These are phyloP conservation scores for Paramecium tetraurelia DNA, from an alignment of 73 alveolate species.

Conservation along the genomic window DNA sequence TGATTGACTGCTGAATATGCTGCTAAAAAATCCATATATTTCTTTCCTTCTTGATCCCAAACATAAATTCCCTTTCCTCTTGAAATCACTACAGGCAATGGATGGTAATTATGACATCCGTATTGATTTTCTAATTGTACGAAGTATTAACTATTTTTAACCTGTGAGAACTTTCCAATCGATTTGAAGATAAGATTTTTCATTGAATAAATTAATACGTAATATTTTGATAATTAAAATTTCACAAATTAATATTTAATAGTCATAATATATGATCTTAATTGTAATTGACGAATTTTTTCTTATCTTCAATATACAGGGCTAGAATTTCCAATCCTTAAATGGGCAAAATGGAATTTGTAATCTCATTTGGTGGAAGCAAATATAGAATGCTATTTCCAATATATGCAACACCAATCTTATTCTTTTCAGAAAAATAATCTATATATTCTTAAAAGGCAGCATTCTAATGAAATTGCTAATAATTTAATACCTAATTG, in stretches of 20 bases:
- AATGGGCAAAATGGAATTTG: neutral
- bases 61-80: conserved; percentile 73
- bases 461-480: neutral
- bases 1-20: conserved; percentile 94
- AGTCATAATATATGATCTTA: neutral
- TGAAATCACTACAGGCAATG: conserved; percentile 86
- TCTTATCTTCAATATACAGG: neutral
- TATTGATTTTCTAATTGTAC: conserved; percentile 66
- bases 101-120: conserved; percentile 89
- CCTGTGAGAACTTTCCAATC: neutral
- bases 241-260: neutral
- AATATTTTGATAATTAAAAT: neutral
- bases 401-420: conserved; percentile 20
- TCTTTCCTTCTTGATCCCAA: conserved; percentile 85
- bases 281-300: neutral
- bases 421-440: neutral
- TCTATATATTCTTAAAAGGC: conserved; percentile 34
- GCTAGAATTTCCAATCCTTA: neutral
- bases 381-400: neutral
- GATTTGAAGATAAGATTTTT: neutral
- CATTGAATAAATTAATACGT: neutral
- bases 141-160: conserved; percentile 46
- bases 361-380: neutral
- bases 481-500: neutral
- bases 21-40: conserved; percentile 86